Evolutionary conservation across 208 protist genomes (phyloP), one percentile per base, ranked within the genome.

Genomic region (Trypanosoma boissoni): DNA sequence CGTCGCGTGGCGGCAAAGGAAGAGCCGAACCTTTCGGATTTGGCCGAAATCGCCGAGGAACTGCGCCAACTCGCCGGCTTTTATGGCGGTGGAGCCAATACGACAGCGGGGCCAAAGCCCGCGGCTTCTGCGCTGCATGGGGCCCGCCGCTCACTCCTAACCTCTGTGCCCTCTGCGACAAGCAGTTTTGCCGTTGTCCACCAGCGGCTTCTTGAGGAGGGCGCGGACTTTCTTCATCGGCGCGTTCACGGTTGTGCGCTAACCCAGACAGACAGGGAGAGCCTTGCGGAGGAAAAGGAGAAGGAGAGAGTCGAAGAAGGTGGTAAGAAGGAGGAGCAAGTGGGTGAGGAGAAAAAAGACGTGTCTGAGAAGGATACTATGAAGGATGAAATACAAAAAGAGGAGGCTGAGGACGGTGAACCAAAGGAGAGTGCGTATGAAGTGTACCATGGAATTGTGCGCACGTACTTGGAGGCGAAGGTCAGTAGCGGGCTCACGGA

Each of bases 381-480:
- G n/a, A n/a, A n/a, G n/a, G n/a, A n/a, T n/a, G n/a, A n/a, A n/a
- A n/a, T n/a, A 39, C 34, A 39, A 12, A 12, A 39, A 39, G 34
- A n/a, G 34, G 12, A 39, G 6, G 34, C 34, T 39, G 34, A 12
- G 6, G 34, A 39, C 8, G 34, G 12, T 39, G 34, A 6, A 39
- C 34, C 6, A 39, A 12, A 69, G 12, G n/a, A n/a, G n/a, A n/a
- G n/a, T n/a, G 3, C 39, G 14, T 24, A 32, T 8, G 64, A 71
- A 21, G 24, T 58, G 41, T 71, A 71, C 53, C 50, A 71, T 37
- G 50, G 24, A 21, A 43, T 64, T 43, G 28, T 71, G 18, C 54
- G 42, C 23, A 39, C 51, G 3, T 71, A 39, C 42, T 20, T 71
- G 20, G 64, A 62, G 23, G 56, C 56, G 8, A 71, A 71, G 50